Percentiles rank a stretch among this genome's conserved stretches.
These are phyloP conservation scores for Suhomyces wounanorum DNA, from an alignment of 1,139 yeast genomes.

Conservation along the genomic window DNA sequence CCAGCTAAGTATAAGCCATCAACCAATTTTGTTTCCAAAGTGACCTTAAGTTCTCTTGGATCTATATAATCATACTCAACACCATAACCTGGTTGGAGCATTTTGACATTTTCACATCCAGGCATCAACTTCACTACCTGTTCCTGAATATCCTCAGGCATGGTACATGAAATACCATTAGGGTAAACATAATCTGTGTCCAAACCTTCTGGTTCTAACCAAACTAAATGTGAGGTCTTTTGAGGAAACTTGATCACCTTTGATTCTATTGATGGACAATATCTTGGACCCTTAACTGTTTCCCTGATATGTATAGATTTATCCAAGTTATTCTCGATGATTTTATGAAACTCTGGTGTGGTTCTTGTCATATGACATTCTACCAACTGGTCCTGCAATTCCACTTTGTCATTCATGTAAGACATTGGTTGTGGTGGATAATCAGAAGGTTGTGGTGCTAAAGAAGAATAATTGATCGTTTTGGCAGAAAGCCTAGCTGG, in stretches of 20 bases:
- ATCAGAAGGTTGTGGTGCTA: conserved; percentile 77
- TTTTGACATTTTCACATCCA: conserved; percentile 83
- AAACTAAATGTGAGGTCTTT: conserved; percentile 74
- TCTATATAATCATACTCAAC: conserved; percentile 97
- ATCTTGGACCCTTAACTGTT: conserved; percentile 94
- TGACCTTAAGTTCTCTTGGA: conserved; percentile 78
- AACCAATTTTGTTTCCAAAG: conserved; percentile 80
- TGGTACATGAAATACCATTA: conserved; percentile 92
- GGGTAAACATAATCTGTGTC: conserved; percentile 88
- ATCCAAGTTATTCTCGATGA: conserved; percentile 70
- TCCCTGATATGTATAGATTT: conserved; percentile 89
- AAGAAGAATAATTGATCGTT: conserved; percentile 64
- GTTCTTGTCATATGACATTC: conserved; percentile 80
- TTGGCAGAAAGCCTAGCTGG: conserved; percentile 83
- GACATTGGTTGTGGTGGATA: conserved; percentile 88
- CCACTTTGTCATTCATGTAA: conserved; percentile 68
- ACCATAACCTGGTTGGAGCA: conserved; percentile 96
- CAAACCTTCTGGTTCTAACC: conserved; percentile 97
- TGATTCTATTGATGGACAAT: conserved; percentile 95
- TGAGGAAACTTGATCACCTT: conserved; percentile 81
- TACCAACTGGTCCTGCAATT: conserved; percentile 58
- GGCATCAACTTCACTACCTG: conserved; percentile 74
- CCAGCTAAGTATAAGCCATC: conserved; percentile 89
- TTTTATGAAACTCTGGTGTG: conserved; percentile 69
- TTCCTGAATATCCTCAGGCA: conserved; percentile 92